Percentiles rank a stretch among this genome's conserved stretches.
These are phyloP conservation scores for Geranium incanum DNA, from an alignment of 441 rosid species.

Conservation along the genomic window DNA sequence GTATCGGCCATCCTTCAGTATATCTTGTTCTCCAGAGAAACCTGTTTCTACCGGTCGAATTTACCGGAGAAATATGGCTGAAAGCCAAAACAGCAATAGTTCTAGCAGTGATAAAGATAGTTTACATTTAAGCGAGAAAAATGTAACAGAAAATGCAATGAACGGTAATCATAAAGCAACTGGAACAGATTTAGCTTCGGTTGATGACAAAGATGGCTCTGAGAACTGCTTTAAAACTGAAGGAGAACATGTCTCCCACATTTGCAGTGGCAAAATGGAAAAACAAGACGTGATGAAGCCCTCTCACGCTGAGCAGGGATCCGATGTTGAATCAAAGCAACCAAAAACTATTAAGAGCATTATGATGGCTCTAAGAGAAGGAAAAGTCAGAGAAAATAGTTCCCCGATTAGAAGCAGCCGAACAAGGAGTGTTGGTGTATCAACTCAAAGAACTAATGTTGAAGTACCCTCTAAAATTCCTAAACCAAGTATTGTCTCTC, in stretches of 20 bases:
- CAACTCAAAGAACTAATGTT: conserved; percentile 40
- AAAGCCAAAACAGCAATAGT: conserved; percentile 79
- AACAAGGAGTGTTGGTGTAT: conserved; percentile 35
- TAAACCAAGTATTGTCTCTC: conserved; percentile 41
- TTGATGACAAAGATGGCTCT: conserved; percentile 54
- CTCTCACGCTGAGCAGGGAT: conserved; percentile 34
- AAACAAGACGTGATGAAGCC: conserved; percentile 39
- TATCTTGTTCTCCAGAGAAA: conserved; percentile 43
- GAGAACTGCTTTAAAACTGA: conserved; percentile 40
- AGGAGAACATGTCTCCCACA: conserved; percentile 33
- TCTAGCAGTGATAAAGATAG: conserved; percentile 72
- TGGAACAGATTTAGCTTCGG: conserved; percentile 42
- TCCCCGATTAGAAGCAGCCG: conserved; percentile 72
- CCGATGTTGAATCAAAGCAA: conserved; percentile 50
- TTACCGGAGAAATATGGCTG: conserved; percentile 59
- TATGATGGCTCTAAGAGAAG: conserved; percentile 88
- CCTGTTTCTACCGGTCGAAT: conserved; percentile 34
- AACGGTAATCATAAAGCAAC: conserved; percentile 40
- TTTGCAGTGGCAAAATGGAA: conserved; percentile 38
- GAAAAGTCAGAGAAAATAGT: conserved; percentile 67
- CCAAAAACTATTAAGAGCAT: conserved; percentile 72
- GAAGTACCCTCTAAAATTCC: conserved; percentile 63
- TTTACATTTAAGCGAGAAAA: conserved; percentile 51
- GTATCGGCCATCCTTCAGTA: conserved; percentile 46
- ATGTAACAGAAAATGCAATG: conserved; percentile 32